Conservation (phyloP, 352 stramenopile genomes). For the Blastocystis sp. region DNA sequence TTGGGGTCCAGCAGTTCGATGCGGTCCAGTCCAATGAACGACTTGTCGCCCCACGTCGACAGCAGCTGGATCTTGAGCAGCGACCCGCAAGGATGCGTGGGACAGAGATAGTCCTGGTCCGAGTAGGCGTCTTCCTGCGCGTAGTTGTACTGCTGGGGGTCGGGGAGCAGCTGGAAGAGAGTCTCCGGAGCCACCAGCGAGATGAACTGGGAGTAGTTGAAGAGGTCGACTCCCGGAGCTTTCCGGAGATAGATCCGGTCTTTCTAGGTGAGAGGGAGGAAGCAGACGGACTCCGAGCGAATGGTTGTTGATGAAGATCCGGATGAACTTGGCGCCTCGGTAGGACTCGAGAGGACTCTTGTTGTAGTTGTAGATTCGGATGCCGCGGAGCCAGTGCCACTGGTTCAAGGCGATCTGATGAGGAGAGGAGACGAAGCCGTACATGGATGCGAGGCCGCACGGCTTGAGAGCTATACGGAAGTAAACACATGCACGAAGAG, state of each 20-base stretch:
- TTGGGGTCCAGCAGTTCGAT: background rate
- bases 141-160: background rate
- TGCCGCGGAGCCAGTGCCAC: background rate
- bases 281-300: background rate
- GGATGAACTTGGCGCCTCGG: background rate
- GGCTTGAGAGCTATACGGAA: background rate
- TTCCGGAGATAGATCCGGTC: background rate
- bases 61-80: background rate
- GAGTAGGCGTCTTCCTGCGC: background rate
- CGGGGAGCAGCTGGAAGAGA: background rate
- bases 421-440: background rate
- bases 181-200: background rate
- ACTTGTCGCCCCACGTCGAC: background rate
- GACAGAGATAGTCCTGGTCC: slow-evolving; percentile 12
- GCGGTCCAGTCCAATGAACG: background rate
- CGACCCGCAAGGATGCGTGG: slow-evolving; percentile 8
- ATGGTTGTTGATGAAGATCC: background rate
- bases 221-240: background rate
- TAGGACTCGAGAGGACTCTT: background rate
- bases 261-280: background rate
- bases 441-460: background rate
- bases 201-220: slow-evolving; percentile 22
- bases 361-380: slow-evolving; percentile 34
- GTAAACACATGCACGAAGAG: background rate
- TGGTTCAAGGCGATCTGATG: background rate